phyloP scores from a whole-genome alignment of 768 basidiomycete species.

The Termitomyces sp. region DNA sequence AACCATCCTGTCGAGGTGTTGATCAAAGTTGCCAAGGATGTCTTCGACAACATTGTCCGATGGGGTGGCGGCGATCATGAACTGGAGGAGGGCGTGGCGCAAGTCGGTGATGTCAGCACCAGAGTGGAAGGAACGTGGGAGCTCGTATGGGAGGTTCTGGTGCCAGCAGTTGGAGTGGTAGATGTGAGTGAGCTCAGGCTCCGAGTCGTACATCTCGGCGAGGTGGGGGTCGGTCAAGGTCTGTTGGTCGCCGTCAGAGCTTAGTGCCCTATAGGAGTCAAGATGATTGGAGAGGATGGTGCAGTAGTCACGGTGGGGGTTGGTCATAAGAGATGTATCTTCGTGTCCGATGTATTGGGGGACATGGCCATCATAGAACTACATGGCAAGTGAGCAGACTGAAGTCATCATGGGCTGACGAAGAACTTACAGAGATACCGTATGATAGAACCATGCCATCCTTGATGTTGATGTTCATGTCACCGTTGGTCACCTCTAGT shows the following conservation, averaged over 20 bases:
- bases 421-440: slow-evolving; percentile 71
- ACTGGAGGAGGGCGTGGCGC: slow-evolving; percentile 64
- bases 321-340: slow-evolving; percentile 23
- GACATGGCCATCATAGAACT: slow-evolving; percentile 75
- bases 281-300: slow-evolving; percentile 36
- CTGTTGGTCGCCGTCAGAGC: slow-evolving; percentile 28
- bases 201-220: slow-evolving; percentile 17
- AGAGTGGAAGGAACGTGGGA: too few relatives aligned
- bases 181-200: slow-evolving; percentile 46
- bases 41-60: slow-evolving; percentile 41
- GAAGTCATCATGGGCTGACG: background rate
- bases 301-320: slow-evolving; percentile 53
- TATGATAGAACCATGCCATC: slow-evolving; percentile 83
- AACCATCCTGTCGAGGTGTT: slow-evolving; percentile 49
- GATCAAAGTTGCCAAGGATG: slow-evolving; percentile 46
- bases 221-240: slow-evolving; percentile 24
- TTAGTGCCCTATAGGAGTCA: slow-evolving; percentile 23
- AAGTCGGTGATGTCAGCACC: slow-evolving; percentile 35
- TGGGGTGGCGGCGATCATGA: slow-evolving; percentile 75
- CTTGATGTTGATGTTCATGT: slow-evolving; percentile 92
- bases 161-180: slow-evolving; percentile 56
- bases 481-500: slow-evolving; percentile 84
- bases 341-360: slow-evolving; percentile 34
- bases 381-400: background rate
- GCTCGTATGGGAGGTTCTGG: slow-evolving; percentile 35